Percentiles rank a stretch among this genome's conserved stretches.
Conservation (phyloP, 2,329 filamentous ascomycete species). For the Hymenoscyphus linearis region DNA sequence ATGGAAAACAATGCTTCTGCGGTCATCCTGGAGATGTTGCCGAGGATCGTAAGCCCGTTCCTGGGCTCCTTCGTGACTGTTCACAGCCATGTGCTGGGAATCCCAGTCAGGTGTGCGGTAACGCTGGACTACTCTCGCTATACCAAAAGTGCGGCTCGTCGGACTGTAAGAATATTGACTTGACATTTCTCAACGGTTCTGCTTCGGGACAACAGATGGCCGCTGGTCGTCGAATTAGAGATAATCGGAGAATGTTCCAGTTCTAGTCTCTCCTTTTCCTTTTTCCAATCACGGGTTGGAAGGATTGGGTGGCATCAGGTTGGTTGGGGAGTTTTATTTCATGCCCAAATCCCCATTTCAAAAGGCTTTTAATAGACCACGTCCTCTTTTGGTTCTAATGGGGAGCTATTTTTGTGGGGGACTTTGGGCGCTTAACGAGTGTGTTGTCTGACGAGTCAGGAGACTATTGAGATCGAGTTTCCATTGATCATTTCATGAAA, state of each 20-base stretch:
- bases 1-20: constrained; percentile 27
- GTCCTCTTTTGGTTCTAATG: background rate
- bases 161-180: constrained; percentile 1
- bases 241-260: background rate
- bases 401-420: background rate
- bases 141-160: constrained; percentile 8
- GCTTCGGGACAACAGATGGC: background rate
- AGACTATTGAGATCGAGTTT: no score
- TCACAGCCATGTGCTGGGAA: constrained; percentile 21
- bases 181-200: constrained; percentile 12
- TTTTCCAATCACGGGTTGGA: background rate
- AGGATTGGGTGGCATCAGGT: background rate
- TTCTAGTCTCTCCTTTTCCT: background rate
- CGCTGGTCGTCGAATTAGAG: background rate
- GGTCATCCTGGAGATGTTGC: constrained; percentile 16
- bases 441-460: background rate
- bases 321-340: background rate
- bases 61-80: constrained; percentile 32
- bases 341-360: no score
- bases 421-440: background rate
- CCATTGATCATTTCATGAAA: background rate
- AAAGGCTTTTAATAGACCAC: background rate
- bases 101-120: constrained; percentile 29
- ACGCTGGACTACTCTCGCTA: constrained; percentile 7
- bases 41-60: constrained; percentile 13